A percentile compares a stretch with the other conserved stretches of the same genome.
phyloP scores from a whole-genome alignment of 2,329 filamentous ascomycete species.

The Pseudogymnoascus sp. region DNA sequence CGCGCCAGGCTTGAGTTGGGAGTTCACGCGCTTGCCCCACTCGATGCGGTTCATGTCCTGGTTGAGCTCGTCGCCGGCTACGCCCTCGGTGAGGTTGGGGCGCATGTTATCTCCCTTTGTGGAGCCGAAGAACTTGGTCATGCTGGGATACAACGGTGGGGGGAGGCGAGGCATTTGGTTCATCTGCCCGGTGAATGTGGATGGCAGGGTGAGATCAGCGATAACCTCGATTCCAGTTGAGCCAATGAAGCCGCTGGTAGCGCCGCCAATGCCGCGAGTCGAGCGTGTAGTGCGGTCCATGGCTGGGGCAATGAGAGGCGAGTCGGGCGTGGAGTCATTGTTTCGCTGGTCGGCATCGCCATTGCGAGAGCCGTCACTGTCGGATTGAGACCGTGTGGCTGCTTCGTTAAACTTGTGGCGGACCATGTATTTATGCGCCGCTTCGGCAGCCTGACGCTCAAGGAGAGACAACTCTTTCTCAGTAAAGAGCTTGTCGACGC shows the following conservation, averaged over 20 bases:
- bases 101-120: constrained; percentile 16
- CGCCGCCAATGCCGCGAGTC: constrained; percentile 41
- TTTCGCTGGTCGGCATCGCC: constrained; percentile 42
- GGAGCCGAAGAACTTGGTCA: constrained; percentile 21
- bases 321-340: constrained; percentile 32
- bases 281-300: constrained; percentile 60
- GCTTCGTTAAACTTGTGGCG: constrained; percentile 34
- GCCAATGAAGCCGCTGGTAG: constrained; percentile 44
- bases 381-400: constrained; percentile 20
- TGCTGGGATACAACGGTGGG: constrained; percentile 19
- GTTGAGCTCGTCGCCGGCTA: constrained; percentile 17
- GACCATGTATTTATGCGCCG: constrained; percentile 53
- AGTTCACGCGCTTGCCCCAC: constrained; percentile 24
- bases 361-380: constrained; percentile 40
- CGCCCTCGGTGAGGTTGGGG: constrained; percentile 15
- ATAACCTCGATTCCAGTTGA: constrained; percentile 52
- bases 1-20: constrained; percentile 21
- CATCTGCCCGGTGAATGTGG: constrained; percentile 37
- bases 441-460: constrained; percentile 54
- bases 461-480: constrained; percentile 60
- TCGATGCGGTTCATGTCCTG: constrained; percentile 21
- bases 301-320: constrained; percentile 40
- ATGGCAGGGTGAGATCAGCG: constrained; percentile 48
- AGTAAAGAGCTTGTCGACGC: constrained; percentile 61
- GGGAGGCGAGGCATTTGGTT: constrained; percentile 26